A percentile compares a stretch with the other conserved stretches of the same genome.
Conservation (phyloP, 1,139 yeast genomes). For the Suhomyces guaymorum region DNA sequence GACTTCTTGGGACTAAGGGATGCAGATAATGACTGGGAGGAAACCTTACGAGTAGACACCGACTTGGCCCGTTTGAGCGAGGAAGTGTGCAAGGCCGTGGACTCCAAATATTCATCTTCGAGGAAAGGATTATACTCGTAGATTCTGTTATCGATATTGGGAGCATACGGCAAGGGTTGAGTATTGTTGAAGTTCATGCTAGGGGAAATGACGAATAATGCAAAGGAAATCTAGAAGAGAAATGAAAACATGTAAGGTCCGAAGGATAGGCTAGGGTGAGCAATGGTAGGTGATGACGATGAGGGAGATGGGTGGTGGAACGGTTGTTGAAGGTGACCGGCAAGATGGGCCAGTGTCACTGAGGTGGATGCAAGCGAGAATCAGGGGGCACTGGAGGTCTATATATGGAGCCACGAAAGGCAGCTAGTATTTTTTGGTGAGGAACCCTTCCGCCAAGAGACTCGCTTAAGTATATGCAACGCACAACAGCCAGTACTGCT, state of each 20-base stretch:
- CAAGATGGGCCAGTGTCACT: conserved; percentile 1
- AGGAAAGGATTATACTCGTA: conserved; percentile 24
- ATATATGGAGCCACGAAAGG: conserved; percentile 3
- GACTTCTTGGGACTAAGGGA: conserved; percentile 5
- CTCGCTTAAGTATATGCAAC: conserved; percentile 9
- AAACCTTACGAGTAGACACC: conserved; percentile 9
- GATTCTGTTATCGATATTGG: conserved; percentile 23
- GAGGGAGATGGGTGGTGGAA: not conserved
- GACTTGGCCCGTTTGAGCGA: conserved; percentile 14
- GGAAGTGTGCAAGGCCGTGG: conserved; percentile 5
- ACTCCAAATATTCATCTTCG: conserved; percentile 8
- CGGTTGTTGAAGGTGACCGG: conserved; percentile 4
- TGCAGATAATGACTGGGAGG: conserved; percentile 12
- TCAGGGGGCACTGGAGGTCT: conserved; percentile 4
- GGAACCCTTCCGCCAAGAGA: conserved; percentile 2
- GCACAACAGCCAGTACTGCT: conserved; percentile 7
- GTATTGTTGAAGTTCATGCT: conserved; percentile 21
- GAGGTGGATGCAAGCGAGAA: not conserved
- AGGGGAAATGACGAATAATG: conserved; percentile 1
- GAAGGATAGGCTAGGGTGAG: conserved; percentile 14
- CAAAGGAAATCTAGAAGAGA: conserved; percentile 4
- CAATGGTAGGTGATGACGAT: conserved; percentile 1
- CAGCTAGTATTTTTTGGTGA: conserved; percentile 5
- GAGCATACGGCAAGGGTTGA: conserved; percentile 27
- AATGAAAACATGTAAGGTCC: conserved; percentile 9